A percentile compares a stretch with the other conserved stretches of the same genome.
Conservation (phyloP, 148 eudicot species). For the Cornus controversa region DNA sequence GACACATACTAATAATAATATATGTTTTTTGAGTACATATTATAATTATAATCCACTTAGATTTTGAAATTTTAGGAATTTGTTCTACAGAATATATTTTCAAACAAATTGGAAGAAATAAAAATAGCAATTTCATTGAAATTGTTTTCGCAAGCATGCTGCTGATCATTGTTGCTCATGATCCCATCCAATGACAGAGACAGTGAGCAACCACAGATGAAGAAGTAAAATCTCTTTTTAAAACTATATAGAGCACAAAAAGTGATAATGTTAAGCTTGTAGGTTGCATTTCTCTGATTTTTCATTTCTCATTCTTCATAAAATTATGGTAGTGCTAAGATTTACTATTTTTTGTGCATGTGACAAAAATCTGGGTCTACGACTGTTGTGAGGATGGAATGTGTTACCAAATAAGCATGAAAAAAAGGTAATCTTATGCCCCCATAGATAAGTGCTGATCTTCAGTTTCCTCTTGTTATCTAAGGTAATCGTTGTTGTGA, state of each 20-base stretch:
- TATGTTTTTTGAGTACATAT: background rate
- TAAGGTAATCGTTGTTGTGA: constrained; percentile 7
- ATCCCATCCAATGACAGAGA: background rate
- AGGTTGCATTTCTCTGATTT: too few species aligned
- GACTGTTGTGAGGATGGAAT: too few species aligned
- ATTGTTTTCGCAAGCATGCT: background rate
- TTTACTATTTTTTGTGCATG: too few species aligned
- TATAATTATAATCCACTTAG: background rate
- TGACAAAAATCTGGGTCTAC: too few species aligned
- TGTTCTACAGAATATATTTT: background rate
- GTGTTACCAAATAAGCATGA: too few species aligned
- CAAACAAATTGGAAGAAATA: background rate
- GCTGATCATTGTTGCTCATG: background rate
- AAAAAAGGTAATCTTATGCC: constrained; percentile 39
- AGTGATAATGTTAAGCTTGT: too few species aligned
- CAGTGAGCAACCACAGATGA: background rate
- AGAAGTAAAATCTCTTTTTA: background rate
- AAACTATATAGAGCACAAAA: too few species aligned
- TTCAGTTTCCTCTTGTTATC: background rate
- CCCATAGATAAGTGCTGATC: background rate
- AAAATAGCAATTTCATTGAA: background rate
- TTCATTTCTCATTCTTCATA: too few species aligned
- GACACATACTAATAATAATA: too few species aligned
- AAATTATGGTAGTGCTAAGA: too few species aligned
- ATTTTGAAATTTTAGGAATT: background rate